These are phyloP conservation scores for Lithospermum erythrorhizon DNA, from an alignment of 257 asterid species.

Conservation along the genomic window DNA sequence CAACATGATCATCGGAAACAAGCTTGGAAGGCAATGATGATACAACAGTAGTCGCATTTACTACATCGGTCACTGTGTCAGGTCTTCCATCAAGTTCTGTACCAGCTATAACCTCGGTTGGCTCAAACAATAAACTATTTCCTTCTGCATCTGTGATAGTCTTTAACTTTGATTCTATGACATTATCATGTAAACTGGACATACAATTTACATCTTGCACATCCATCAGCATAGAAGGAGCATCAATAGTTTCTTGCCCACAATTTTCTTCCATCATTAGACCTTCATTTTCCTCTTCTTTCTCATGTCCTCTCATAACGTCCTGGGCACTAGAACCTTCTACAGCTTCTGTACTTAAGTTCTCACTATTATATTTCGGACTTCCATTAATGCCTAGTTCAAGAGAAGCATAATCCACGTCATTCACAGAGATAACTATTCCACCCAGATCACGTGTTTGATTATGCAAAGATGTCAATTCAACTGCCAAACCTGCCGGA, in stretches of 20 bases:
- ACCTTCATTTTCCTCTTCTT: conserved; percentile 17
- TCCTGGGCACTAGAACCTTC: conserved; percentile 15
- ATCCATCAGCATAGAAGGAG: conserved; percentile 19
- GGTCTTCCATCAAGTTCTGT: conserved; percentile 16
- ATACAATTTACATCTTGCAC: conserved; percentile 21
- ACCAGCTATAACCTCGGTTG: conserved; percentile 24
- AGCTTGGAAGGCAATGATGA: conserved; percentile 13
- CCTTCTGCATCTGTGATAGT: conserved; percentile 17
- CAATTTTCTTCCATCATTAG: conserved; percentile 23
- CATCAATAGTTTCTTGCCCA: conserved; percentile 17
- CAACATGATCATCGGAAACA: conserved; percentile 16
- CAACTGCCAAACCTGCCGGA: conserved; percentile 47
- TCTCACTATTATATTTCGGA: conserved; percentile 20
- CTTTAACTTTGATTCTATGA: conserved; percentile 13
- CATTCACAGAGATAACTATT: conserved; percentile 35
- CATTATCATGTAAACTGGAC: conserved; percentile 10
- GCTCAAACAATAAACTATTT: conserved; percentile 18
- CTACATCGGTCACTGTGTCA: conserved; percentile 17
- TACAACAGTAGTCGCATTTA: conserved; percentile 13
- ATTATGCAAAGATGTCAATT: conserved; percentile 50
- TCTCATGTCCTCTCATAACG: conserved; percentile 15
- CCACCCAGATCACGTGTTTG: conserved; percentile 44
- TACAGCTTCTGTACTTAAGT: conserved; percentile 12
- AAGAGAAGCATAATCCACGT: conserved; percentile 20
- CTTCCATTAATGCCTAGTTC: conserved; percentile 21